Evolutionary conservation across 192 early-diverging fungal genomes (phyloP).

Genomic region (Podila epigama): DNA sequence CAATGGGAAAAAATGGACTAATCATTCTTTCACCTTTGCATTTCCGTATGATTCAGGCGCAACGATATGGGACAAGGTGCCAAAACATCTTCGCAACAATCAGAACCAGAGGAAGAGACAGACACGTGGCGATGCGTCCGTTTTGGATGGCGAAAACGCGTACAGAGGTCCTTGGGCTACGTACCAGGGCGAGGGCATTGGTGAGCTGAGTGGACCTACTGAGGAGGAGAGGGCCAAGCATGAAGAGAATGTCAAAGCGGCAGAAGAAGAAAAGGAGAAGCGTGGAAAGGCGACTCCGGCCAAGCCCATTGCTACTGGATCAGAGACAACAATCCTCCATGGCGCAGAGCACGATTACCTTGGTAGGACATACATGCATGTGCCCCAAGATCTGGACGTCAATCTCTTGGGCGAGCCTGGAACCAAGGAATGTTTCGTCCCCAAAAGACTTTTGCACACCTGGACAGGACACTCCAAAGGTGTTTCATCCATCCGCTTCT

Average conservation of each 20-base stretch:
- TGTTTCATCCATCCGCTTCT: constrained; percentile 89
- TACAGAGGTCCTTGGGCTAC: constrained; percentile 96
- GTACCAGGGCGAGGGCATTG: constrained; percentile 83
- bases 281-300: constrained; percentile 43
- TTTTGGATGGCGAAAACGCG: constrained; percentile 76
- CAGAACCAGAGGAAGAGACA: constrained; percentile 70
- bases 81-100: constrained; percentile 48
- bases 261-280: constrained; percentile 48
- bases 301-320: constrained; percentile 50
- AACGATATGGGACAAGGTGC: constrained; percentile 50
- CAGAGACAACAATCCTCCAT: constrained; percentile 88
- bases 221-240: constrained; percentile 61
- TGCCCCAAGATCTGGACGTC: constrained; percentile 86
- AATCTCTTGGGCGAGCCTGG: constrained; percentile 80
- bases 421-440: constrained; percentile 81
- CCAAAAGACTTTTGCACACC: constrained; percentile 87
- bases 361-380: constrained; percentile 96
- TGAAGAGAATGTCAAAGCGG: constrained; percentile 53
- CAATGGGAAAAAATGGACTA: too few species aligned
- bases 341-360: constrained; percentile 90
- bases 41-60: constrained; percentile 20
- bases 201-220: constrained; percentile 61
- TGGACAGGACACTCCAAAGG: constrained; percentile 94
- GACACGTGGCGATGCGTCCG: constrained; percentile 75
- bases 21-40: too few species aligned